These are phyloP conservation scores for Boletellus ananiceps DNA, from an alignment of 768 basidiomycete genomes.

Conservation along the genomic window DNA sequence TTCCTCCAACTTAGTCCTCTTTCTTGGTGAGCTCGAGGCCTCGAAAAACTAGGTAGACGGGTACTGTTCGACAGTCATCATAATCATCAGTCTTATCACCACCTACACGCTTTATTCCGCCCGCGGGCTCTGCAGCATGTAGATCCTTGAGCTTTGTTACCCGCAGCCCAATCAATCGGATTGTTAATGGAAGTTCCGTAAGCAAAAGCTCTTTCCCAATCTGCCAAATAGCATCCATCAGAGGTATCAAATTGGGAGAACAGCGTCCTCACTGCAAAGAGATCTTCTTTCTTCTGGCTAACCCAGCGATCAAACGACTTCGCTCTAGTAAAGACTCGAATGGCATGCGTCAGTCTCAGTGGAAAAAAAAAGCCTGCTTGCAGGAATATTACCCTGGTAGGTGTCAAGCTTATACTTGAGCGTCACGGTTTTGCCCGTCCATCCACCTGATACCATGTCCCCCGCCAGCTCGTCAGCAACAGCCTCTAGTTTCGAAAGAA, in stretches of 20 bases:
- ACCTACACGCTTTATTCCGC: conserved; percentile 72
- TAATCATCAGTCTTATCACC: background rate
- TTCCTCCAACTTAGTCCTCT: conserved; percentile 36
- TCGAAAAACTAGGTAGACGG: conserved; percentile 52
- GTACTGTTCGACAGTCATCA: background rate
- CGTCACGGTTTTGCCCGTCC: conserved; percentile 85
- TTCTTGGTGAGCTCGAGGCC: conserved; percentile 33
- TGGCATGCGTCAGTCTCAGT: conserved; percentile 6
- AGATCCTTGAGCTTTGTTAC: conserved; percentile 89
- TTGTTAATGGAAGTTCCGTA: conserved; percentile 70
- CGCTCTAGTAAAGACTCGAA: conserved; percentile 72
- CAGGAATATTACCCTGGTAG: conserved; percentile 57
- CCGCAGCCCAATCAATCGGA: conserved; percentile 85
- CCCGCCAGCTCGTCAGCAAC: conserved; percentile 76
- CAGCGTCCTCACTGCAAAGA: conserved; percentile 55
- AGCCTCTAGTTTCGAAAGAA: conserved; percentile 73
- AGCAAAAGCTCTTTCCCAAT: conserved; percentile 79
- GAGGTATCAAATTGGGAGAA: background rate
- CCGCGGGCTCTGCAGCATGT: conserved; percentile 37
- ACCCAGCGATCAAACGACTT: conserved; percentile 76
- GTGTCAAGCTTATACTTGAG: conserved; percentile 92
- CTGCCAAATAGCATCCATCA: conserved; percentile 33
- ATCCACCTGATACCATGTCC: conserved; percentile 76
- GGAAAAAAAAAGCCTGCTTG: background rate
- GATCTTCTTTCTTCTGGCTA: conserved; percentile 67